A percentile compares a stretch with the other conserved stretches of the same genome.
Evolutionary conservation across 2,329 filamentous ascomycete genomes (phyloP).

Genomic region (Myotisia sp.): DNA sequence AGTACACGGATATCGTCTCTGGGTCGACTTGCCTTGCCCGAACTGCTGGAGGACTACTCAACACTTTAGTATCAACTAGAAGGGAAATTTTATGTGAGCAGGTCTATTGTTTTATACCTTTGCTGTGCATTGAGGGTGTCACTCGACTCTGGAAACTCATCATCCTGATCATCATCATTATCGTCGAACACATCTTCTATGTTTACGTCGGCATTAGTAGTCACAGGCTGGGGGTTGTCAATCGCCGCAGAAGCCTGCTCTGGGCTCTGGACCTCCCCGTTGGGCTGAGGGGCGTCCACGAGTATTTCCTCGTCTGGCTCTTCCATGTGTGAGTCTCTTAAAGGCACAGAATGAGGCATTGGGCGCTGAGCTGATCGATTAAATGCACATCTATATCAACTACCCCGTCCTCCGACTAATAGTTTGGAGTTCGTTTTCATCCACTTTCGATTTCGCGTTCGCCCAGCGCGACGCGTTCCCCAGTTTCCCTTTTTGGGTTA

Average conservation of each 20-base stretch:
- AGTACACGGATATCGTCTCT: constrained; percentile 83
- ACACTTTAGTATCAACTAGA: background rate
- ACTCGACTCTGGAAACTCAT: constrained; percentile 42
- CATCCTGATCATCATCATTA: constrained; percentile 41
- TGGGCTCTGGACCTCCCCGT: constrained; percentile 1
- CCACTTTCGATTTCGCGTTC: background rate
- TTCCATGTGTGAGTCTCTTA: constrained; percentile 4
- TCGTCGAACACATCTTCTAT: constrained; percentile 48
- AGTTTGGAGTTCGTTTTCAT: background rate
- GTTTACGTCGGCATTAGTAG: constrained; percentile 15
- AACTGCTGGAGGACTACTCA: constrained; percentile 18
- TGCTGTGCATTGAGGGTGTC: too few species aligned
- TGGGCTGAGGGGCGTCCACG: constrained; percentile 9
- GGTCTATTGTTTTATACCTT: too few species aligned
- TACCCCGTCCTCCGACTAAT: background rate
- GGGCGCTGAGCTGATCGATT: background rate
- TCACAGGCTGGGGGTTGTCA: background rate
- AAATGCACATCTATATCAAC: background rate
- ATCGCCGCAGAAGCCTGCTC: background rate
- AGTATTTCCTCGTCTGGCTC: constrained; percentile 8
- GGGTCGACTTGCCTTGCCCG: constrained; percentile 49
- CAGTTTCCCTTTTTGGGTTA: too few species aligned
- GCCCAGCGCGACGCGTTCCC: constrained; percentile 3
- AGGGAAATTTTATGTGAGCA: too few species aligned
- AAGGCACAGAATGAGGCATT: constrained; percentile 1